Percentiles rank a stretch among this genome's conserved stretches.
Conservation (phyloP, 2,329 filamentous ascomycete genomes). For the Phaeophleospora eucalypticola region DNA sequence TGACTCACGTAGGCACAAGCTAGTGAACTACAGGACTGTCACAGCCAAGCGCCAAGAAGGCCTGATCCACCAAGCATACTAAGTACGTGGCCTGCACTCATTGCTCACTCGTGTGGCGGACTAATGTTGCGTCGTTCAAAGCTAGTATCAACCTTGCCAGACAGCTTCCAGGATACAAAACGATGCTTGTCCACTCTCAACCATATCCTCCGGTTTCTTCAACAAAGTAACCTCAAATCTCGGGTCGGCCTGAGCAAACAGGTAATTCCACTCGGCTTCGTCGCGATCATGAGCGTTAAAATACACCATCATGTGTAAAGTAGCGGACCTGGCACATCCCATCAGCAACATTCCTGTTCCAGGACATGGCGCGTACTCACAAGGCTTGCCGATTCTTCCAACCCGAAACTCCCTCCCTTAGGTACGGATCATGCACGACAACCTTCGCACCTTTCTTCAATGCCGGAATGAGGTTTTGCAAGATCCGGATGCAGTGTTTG, state of each 20-base stretch:
- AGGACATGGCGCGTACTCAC: too few relatives aligned
- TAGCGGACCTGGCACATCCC: not conserved
- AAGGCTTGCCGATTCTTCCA: not conserved
- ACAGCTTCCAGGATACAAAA: not conserved
- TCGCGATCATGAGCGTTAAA: slow-evolving; percentile 1
- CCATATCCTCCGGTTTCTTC: not conserved
- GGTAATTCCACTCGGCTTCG: not conserved
- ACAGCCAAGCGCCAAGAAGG: too few relatives aligned
- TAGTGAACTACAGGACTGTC: too few relatives aligned
- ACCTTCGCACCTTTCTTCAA: slow-evolving; percentile 20
- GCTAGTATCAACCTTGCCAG: not conserved
- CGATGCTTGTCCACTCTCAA: not conserved
- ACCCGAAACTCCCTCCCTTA: not conserved
- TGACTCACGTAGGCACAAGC: too few relatives aligned
- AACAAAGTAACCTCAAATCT: not conserved
- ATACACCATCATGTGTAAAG: slow-evolving; percentile 1
- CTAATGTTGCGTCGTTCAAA: too few relatives aligned
- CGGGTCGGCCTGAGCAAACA: not conserved
- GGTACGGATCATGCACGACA: slow-evolving; percentile 15
- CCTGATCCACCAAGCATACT: too few relatives aligned
- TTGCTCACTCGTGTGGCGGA: too few relatives aligned
- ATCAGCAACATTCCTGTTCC: not conserved
- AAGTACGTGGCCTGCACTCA: too few relatives aligned
- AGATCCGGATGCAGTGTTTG: slow-evolving; percentile 15
- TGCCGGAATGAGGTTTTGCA: slow-evolving; percentile 14